Conservation (phyloP, 495 filamentous ascomycete genomes). For the Penicillium argentinense region DNA sequence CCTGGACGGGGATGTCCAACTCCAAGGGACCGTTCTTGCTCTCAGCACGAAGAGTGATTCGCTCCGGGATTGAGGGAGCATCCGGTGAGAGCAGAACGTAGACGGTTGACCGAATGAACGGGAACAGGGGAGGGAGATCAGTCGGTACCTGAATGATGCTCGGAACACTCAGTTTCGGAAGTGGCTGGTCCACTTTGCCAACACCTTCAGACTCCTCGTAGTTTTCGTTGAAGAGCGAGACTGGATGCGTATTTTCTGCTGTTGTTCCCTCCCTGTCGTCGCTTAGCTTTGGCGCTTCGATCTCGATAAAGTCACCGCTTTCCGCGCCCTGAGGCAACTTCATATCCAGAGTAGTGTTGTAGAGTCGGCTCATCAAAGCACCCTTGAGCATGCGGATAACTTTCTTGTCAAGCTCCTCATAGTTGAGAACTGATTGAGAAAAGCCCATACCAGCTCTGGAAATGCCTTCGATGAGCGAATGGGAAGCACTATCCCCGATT, state of each 20-base stretch:
- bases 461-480: constrained; percentile 12
- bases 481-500: constrained; percentile 9
- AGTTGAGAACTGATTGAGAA: constrained; percentile 8
- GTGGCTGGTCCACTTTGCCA: not conserved
- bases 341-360: constrained; percentile 7
- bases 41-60: constrained; percentile 6
- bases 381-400: constrained; percentile 15
- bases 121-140: constrained; percentile 9
- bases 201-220: not conserved
- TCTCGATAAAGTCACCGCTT: not conserved
- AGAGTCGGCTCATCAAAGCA: constrained; percentile 6
- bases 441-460: constrained; percentile 12
- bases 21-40: constrained; percentile 5
- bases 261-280: no score
- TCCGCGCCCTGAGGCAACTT: not conserved
- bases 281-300: not conserved
- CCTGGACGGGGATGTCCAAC: constrained; percentile 7
- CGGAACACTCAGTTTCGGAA: constrained; percentile 2
- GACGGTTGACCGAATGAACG: constrained; percentile 8
- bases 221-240: constrained; percentile 1
- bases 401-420: constrained; percentile 7
- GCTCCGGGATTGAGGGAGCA: not conserved
- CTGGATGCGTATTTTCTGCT: not conserved
- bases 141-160: constrained; percentile 3
- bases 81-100: constrained; percentile 6